Percentiles rank a stretch among this genome's conserved stretches.
Evolutionary conservation across 2,329 filamentous ascomycete species (phyloP).

Genomic region (Aureobasidium sp.): DNA sequence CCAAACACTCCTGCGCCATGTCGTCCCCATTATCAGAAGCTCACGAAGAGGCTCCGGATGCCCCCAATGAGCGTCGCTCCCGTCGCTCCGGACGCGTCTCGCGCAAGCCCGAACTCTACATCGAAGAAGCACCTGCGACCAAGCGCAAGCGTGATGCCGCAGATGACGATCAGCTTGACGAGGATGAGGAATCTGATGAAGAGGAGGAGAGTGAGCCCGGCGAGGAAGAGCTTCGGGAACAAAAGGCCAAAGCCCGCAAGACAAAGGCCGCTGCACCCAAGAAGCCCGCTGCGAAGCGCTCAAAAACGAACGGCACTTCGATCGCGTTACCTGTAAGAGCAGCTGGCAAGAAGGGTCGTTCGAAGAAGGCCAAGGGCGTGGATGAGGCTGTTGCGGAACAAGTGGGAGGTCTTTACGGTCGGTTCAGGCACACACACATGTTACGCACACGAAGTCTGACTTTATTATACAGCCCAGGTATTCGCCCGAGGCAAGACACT

Average conservation of each 20-base stretch:
- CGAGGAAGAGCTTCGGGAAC: constrained; percentile 42
- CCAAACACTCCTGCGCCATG: neutral
- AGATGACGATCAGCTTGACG: constrained; percentile 24
- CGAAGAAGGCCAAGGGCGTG: constrained; percentile 42
- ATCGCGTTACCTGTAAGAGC: constrained; percentile 47
- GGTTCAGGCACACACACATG: constrained; percentile 12
- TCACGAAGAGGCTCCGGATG: neutral
- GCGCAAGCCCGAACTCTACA: constrained; percentile 14
- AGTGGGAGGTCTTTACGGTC: constrained; percentile 50
- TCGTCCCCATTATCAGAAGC: constrained; percentile 2
- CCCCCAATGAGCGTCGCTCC: constrained; percentile 9
- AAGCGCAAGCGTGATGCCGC: constrained; percentile 42
- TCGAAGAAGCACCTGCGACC: constrained; percentile 2
- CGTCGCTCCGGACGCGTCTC: constrained; percentile 16
- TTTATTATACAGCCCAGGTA: constrained; percentile 42
- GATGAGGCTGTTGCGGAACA: constrained; percentile 45
- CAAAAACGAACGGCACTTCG: constrained; percentile 45
- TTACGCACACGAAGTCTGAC: constrained; percentile 9
- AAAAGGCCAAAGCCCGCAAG: constrained; percentile 21
- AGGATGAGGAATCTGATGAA: constrained; percentile 28
- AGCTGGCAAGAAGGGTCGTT: constrained; percentile 35
- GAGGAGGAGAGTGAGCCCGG: constrained; percentile 31
- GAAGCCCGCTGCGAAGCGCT: constrained; percentile 42
- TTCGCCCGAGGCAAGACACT: constrained; percentile 47
- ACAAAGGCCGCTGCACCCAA: constrained; percentile 23